A percentile compares a stretch with the other conserved stretches of the same genome.
Evolutionary conservation across 129 eudicot genomes (phyloP).

Genomic region (Arctium minus): DNA sequence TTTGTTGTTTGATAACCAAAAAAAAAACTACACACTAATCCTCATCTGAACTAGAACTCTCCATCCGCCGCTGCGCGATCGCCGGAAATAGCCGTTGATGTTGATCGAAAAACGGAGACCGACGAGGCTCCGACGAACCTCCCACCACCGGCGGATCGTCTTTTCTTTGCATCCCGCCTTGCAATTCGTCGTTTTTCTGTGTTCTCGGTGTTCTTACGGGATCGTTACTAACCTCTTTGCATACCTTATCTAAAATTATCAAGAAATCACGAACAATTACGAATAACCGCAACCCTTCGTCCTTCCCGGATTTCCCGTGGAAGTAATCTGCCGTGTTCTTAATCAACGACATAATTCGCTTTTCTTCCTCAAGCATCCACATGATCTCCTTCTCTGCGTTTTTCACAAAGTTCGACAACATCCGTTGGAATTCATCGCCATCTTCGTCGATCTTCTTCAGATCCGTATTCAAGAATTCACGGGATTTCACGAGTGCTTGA

Average conservation of each 20-base stretch:
- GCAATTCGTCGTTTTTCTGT: slow-evolving; percentile 17
- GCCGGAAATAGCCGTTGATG: slow-evolving; percentile 58
- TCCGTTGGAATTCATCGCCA: slow-evolving; percentile 55
- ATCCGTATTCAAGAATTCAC: slow-evolving; percentile 55
- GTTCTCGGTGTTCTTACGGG: slow-evolving; percentile 33
- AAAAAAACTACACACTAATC: slow-evolving; percentile 42
- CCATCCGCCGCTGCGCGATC: slow-evolving; percentile 53
- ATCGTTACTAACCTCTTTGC: slow-evolving; percentile 65
- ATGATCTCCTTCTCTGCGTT: slow-evolving; percentile 64
- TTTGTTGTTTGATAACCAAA: slow-evolving; percentile 2
- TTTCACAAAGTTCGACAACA: slow-evolving; percentile 56
- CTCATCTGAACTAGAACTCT: slow-evolving; percentile 83
- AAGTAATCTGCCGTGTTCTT: slow-evolving; percentile 86
- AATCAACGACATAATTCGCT: slow-evolving; percentile 65
- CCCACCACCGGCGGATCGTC: slow-evolving; percentile 11
- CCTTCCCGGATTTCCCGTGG: slow-evolving; percentile 79
- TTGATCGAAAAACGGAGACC: slow-evolving; percentile 33
- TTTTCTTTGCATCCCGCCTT: slow-evolving; percentile 3
- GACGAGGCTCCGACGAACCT: slow-evolving; percentile 33
- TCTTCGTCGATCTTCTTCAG: slow-evolving; percentile 53
- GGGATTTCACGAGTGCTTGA: slow-evolving; percentile 48
- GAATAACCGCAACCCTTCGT: slow-evolving; percentile 86
- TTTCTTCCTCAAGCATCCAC: slow-evolving; percentile 79
- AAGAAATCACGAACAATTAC: slow-evolving; percentile 84
- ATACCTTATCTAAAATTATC: slow-evolving; percentile 65